Base-by-base conservation (phyloP, 495 filamentous ascomycete genomes). In the Tuber aestivum region DNA sequence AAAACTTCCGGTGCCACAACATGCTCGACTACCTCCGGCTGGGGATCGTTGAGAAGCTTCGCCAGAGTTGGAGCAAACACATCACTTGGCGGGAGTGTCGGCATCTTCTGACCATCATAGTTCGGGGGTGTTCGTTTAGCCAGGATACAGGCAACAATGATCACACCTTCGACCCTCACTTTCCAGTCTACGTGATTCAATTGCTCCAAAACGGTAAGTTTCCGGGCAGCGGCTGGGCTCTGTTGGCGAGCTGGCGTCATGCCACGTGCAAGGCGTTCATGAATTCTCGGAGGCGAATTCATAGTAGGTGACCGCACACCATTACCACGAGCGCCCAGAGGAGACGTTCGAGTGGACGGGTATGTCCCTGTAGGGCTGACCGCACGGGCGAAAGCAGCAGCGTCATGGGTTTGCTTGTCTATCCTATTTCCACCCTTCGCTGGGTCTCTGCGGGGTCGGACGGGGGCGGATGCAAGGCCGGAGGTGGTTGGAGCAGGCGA, bases 371-470 rank as follows among this genome's bases (percentile, higher is more conserved):
- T 69, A 50, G 79, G 79, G 42, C 79, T 81, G 42, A 77, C 70
- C 38, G 80, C 79, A 48, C 79, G 80, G 35, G 70, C 42, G 40
- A 56, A 41, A 45, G 74, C 72, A 71, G 74, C 69, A 38, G 81
- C 82, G 9, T 75, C 78, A 61, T 80, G 74, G 7, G 80, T 77
- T 84, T 83, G 61, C 76, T 72, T 76, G 6, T 83, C 73, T 32
- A 74, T 76, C 35, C 70, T 75, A 72, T 70, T 86, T 70, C 78
- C 82, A 69, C 86, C 85, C 71, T 80, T 84, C 65, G 74, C 81
- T 42, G 42, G 80, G 74, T 21, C 85, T 76, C 75, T 88, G 83
- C 45, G 85, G 78, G 71, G 87, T 83, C 45, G 85, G 78, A 76
- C 87, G 83, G 74, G 85, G 81, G 75, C 82, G 70, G 80, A 83